Conservation (phyloP, 345 rosid genomes). For the Hibiscus tridactylites region DNA sequence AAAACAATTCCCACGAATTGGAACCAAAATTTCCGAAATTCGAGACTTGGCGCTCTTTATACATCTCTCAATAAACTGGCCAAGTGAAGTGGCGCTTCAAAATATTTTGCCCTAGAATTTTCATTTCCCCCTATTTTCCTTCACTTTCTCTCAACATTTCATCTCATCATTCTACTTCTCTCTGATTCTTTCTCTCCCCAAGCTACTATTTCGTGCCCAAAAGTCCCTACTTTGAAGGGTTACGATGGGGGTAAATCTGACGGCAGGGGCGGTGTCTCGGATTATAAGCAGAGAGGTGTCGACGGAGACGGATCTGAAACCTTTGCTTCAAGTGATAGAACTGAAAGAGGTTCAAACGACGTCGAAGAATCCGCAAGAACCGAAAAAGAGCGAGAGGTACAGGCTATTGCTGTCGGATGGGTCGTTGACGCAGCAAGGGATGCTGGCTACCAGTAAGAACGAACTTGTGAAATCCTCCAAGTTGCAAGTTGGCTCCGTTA, state of each 20-base stretch:
- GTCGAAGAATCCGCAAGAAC: conserved; percentile 24
- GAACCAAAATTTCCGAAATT: neutral
- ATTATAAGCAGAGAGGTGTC: conserved; percentile 40
- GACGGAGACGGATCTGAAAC: conserved; percentile 41
- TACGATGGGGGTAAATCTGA: conserved; percentile 37
- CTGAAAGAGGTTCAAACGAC: conserved; percentile 47
- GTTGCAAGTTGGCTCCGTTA: conserved; percentile 54
- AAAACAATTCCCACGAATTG: neutral
- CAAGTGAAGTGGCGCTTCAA: neutral
- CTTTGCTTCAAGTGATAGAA: conserved; percentile 67
- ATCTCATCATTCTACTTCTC: neutral
- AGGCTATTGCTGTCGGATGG: conserved; percentile 66
- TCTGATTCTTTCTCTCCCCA: too few relatives aligned
- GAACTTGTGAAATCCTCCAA: conserved; percentile 36
- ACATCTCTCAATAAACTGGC: neutral
- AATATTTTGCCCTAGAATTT: conserved; percentile 2
- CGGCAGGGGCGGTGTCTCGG: conserved; percentile 51
- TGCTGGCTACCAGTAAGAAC: conserved; percentile 60
- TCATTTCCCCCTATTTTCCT: neutral
- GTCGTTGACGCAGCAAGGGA: conserved; percentile 43
- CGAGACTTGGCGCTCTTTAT: neutral
- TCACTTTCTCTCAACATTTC: neutral
- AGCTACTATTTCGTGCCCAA: neutral
- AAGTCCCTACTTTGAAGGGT: neutral
- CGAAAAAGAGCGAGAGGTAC: conserved; percentile 33